These are phyloP conservation scores for Pulveroboletus frians DNA, from an alignment of 768 basidiomycete species.

Conservation along the genomic window DNA sequence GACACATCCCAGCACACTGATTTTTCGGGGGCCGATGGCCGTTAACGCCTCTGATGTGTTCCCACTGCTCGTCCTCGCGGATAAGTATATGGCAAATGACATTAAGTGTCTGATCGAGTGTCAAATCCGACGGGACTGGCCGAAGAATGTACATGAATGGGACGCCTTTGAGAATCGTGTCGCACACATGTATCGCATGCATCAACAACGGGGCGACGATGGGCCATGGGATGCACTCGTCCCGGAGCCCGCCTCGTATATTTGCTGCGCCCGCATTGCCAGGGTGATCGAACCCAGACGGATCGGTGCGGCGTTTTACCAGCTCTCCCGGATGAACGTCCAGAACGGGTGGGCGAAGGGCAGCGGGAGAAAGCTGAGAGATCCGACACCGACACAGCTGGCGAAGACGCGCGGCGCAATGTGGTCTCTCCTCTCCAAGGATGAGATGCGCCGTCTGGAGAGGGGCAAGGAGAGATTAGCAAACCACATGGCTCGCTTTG, in stretches of 20 bases:
- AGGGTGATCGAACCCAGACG: not conserved
- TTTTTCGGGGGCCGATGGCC: not conserved
- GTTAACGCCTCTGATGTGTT: not conserved
- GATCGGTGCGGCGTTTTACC: not conserved
- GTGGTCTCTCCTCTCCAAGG: conserved; percentile 3
- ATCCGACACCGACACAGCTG: not conserved
- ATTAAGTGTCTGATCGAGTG: conserved; percentile 3
- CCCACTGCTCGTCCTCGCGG: not conserved
- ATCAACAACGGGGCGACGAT: not conserved
- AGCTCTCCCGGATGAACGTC: not conserved
- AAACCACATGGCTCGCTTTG: not conserved
- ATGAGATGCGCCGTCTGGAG: not conserved
- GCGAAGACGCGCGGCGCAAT: not conserved
- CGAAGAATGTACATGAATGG: not conserved
- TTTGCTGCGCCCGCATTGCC: not conserved
- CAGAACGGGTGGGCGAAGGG: not conserved
- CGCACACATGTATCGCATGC: not conserved
- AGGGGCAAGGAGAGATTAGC: not conserved
- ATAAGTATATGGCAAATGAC: not conserved
- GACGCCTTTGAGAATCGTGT: not conserved
- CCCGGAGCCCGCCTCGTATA: not conserved
- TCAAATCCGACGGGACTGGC: not conserved
- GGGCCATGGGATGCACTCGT: not conserved
- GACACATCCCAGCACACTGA: not conserved
- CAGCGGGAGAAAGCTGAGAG: not conserved